Conservation (phyloP, 306 rosid genomes). For the Sicyos baderoa region DNA sequence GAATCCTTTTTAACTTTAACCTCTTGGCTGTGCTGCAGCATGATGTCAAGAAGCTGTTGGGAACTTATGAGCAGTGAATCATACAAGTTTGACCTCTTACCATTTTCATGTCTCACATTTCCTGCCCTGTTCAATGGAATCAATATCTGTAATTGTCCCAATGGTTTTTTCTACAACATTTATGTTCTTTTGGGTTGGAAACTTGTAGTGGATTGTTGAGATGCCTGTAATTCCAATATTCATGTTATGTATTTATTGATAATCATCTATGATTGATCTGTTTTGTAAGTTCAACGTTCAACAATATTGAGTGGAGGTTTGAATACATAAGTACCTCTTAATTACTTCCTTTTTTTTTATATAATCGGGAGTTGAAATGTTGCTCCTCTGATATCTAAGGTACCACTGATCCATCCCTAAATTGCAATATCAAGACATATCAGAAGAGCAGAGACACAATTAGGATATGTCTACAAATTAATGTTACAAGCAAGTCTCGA, state of each 20-base stretch:
- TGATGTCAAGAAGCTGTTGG: constrained; percentile 53
- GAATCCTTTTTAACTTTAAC: background rate
- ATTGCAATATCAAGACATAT: no score
- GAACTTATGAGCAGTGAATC: constrained; percentile 26
- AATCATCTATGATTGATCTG: background rate
- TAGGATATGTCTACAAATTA: no score
- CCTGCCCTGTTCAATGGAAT: background rate
- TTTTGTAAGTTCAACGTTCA: no score
- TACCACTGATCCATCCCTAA: no score
- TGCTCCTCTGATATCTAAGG: no score
- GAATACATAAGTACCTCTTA: no score
- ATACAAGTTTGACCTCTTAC: background rate
- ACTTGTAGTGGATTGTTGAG: background rate
- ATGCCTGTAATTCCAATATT: background rate
- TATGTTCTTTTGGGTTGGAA: background rate
- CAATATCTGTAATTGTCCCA: background rate
- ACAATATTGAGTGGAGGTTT: no score
- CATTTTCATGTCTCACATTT: background rate
- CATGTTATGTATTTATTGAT: background rate
- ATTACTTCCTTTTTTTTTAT: no score
- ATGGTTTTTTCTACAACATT: background rate
- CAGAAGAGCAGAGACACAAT: no score
- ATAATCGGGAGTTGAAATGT: no score
- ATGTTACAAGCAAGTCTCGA: no score
- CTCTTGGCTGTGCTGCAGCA: constrained; percentile 32